Evolutionary conservation across 768 basidiomycete species (phyloP), one percentile per base, ranked within the genome.

Genomic region (Leccinum variicolor): DNA sequence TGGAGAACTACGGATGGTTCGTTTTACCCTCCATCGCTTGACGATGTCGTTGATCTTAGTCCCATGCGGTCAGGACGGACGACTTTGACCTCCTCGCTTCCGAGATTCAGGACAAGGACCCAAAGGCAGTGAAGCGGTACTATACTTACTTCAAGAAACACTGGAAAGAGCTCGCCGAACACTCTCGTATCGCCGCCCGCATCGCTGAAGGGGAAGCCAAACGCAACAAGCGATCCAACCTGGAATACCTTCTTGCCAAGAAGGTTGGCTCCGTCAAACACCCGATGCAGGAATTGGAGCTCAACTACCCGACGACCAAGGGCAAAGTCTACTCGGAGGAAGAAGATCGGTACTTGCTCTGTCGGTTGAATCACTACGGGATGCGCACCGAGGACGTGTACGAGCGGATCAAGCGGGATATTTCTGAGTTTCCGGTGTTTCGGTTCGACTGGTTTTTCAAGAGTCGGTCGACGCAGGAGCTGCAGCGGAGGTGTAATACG

Each of bases 381-480:
- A 86, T 98, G 81, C 86, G 87, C 55, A 76, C 81, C 15, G 92
- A 92, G 51, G 94, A 97, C 65, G 89, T 93, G 25, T 97, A 94
- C 67, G 96, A 99, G 67, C 76, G 87, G 53, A 97, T 98, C 75
- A 97, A 96, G 82, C 85, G 88, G 72, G 96, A 98, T 73, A 94
- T 98, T 62, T 88, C 86, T 15, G 95, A 98, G 74, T 98, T 94
- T 74, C 95, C 96, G 1, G 90, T 95, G 14, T 99, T 98, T 77
- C 80, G 95, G 21, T 98, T 98, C 66, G 94, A 98, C 68, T 98
- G 94, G 96, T 98, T 97, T 77, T 89, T 94, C 81, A 95, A 96
- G 79, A 93, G 92, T 62, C 77, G 96, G 54, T 92, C 90, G 11
- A 86, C 92, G 3, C 87, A 92, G 66, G 96, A 98, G 74, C 75